Base-by-base conservation (phyloP, 805 yeast genomes). In the Candida awuae region DNA sequence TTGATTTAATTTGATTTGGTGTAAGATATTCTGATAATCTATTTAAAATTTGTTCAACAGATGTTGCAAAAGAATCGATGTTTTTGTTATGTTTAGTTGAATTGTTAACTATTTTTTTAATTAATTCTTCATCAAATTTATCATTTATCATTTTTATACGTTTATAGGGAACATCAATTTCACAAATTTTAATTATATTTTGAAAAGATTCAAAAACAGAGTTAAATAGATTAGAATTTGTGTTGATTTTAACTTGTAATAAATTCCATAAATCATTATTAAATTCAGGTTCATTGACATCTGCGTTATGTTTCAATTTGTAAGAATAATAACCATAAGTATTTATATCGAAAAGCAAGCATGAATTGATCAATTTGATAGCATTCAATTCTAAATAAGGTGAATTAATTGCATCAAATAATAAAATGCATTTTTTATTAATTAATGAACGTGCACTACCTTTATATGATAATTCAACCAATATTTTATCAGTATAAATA, bases 381-480 rank as follows among this genome's bases (percentile, higher is more conserved):
- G 62, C 52, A 10, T 42, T 35, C 10, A 31, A n/a, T 28, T 45
- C 38, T 12, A 52, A 37, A 12, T 28, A 35, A 2, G 41, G 30
- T 8, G 32, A 40, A 6, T 13, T 14, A 13, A 48, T 28, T 12
- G 55, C 55, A 42, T 59, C 63, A 37, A 56, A 49, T 4, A 59
- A 22, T 3, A 52, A 42, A 19, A 58, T 62, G 2, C 71, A 55
- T 39, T 67, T 64, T 26, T 63, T 62, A 43, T 74, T 77, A 4
- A 75, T 56, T 4, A 71, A 55, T 1, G 66, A 62, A 44, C 83
- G 56, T 4, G 70, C 62, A 39, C 74, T 80, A n/a, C 70, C 58
- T 39, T 62, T 60, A 20, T 60, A 61, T 17, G 70, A 50, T 9
- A 73, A 42, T 25, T 63, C 66, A 7, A 62, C 54, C 9, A 21